Evolutionary conservation across 2,329 filamentous ascomycete species (phyloP).

Genomic region (Periconia digitata): DNA sequence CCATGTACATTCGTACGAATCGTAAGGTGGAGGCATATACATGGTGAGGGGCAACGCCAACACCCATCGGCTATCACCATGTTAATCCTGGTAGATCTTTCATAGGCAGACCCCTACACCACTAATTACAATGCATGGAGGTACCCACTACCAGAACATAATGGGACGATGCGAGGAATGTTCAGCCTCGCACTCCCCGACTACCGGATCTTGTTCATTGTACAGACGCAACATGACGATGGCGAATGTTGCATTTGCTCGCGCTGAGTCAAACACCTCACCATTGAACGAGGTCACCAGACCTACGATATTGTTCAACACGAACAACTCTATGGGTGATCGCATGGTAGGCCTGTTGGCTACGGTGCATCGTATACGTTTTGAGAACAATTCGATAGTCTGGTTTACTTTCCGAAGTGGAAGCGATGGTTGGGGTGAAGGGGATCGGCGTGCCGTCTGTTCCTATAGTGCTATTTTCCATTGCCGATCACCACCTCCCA

Average conservation of each 20-base stretch:
- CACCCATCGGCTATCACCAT: background rate
- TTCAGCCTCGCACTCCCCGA: background rate
- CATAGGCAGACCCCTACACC: background rate
- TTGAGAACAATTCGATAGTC: background rate
- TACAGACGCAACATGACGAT: background rate
- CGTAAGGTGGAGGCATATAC: too few relatives aligned
- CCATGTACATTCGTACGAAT: background rate
- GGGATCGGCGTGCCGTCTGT: too few relatives aligned
- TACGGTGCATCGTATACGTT: background rate
- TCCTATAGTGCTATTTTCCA: too few relatives aligned
- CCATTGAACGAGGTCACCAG: background rate
- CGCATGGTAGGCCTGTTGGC: background rate
- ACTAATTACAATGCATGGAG: background rate
- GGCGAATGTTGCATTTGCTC: background rate
- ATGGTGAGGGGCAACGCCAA: slow-evolving; percentile 6
- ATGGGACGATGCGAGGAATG: background rate
- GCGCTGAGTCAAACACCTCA: background rate
- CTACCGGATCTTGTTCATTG: too few relatives aligned
- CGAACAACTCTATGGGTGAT: too few relatives aligned
- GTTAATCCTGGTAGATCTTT: background rate
- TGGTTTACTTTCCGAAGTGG: background rate
- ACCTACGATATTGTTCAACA: background rate
- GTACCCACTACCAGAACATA: slow-evolving; percentile 1
- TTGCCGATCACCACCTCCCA: background rate
- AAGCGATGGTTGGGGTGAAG: too few relatives aligned